Conservation (phyloP, 441 rosid genomes). For the Melastoma candidum region DNA sequence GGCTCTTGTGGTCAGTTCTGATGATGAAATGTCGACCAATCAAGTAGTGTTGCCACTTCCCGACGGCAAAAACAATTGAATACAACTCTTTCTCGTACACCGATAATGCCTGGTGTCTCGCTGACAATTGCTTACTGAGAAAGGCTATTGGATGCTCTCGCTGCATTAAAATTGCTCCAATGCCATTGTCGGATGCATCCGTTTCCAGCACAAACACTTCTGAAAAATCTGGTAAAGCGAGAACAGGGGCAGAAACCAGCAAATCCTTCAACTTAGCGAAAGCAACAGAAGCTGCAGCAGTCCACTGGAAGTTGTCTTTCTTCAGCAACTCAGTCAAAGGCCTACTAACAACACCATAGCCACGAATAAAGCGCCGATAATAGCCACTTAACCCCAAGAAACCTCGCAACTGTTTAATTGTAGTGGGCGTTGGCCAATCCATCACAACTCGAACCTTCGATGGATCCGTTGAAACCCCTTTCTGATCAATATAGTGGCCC, state of each 20-base stretch:
- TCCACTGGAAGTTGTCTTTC: neutral
- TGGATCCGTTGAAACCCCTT: neutral
- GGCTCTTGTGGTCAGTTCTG: no score
- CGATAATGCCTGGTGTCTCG: neutral
- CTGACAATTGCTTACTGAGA: no score
- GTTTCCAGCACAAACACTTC: neutral
- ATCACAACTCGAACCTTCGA: neutral
- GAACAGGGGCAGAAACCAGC: neutral
- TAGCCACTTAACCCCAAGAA: no score
- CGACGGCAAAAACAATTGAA: neutral
- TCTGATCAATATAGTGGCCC: no score
- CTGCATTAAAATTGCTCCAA: no score
- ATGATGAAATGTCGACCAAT: no score
- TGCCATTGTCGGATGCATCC: no score
- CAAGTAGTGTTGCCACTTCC: slow-evolving; percentile 1
- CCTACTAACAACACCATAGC: neutral
- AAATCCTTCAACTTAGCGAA: neutral
- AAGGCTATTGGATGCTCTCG: neutral
- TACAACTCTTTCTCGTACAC: neutral
- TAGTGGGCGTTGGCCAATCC: neutral
- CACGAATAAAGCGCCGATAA: neutral
- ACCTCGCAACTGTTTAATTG: neutral
- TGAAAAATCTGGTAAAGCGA: neutral
- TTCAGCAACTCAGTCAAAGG: neutral
- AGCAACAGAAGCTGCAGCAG: neutral